Evolutionary conservation across 768 basidiomycete species (phyloP), one percentile per base, ranked within the genome.

Genomic region (Gautieria morchelliformis): DNA sequence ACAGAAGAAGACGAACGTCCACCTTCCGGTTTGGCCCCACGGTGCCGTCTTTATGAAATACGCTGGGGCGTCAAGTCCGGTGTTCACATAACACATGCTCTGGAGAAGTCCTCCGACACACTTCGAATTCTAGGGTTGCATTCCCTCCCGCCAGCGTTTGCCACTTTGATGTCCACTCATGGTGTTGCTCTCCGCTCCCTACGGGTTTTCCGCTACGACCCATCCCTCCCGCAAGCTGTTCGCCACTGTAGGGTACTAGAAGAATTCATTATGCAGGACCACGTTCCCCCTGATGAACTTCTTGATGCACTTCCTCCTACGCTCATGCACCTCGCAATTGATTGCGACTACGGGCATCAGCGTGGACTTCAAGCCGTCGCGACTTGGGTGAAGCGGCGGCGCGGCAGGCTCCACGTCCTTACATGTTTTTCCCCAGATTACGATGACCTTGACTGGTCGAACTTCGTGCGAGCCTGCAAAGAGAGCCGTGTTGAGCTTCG

Each of bases 191-290:
- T 49, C 27, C 48, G 48, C 48, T 49, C 48, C 27, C 48, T 49
- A 27, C 48, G 48, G 9, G 48, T 49, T 9, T 49, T 49, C 48
- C 48, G 48, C 48, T 49, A 49, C 48, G 27, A 49, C 48, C 48
- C 48, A 17, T 27, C 48, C 48, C 48, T 49, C 27, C 48, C 48
- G 11, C 17, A 3, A 5, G 48, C 48, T 24, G 27, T 49, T 17
- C n/a, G 10, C 22, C 27, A 49, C 14, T 49, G 48, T n/a, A 17
- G 2, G 5, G 48, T 33, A 8, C 48, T 49, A 17, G 48, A 49
- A 24, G 48, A 49, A 12, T 49, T 49, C 48, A 33, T 49, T 9
- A 49, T 49, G 48, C 48, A 49, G 24, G 48, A 49, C 32, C 48
- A 49, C 24, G n/a, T 49, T 12, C 48, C 48, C 27, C 48, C 48